Conservation (phyloP, 805 yeast species). For the Sugiyamaella chiloensis region DNA sequence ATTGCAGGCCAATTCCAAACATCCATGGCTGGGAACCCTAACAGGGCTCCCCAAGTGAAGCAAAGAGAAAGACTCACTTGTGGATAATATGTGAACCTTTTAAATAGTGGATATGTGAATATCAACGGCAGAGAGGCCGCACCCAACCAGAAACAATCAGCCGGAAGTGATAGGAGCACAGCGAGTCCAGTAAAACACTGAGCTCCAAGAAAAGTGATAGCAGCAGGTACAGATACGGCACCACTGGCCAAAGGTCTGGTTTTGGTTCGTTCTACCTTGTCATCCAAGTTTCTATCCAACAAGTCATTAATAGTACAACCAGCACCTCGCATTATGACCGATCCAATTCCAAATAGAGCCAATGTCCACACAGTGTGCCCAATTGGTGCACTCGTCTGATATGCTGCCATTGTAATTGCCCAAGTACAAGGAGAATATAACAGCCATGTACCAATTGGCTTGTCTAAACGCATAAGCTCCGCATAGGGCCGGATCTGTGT, state of each 20-base stretch:
- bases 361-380: conserved; percentile 58
- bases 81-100: conserved; percentile 93
- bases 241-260: conserved; percentile 94
- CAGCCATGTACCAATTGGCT: conserved; percentile 93
- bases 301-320: conserved; percentile 96
- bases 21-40: conserved; percentile 97
- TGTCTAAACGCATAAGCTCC: conserved; percentile 85
- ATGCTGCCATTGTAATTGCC: conserved; percentile 91
- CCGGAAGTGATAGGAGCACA: conserved; percentile 69
- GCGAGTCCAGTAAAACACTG: conserved; percentile 74
- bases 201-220: conserved; percentile 63
- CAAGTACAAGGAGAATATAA: conserved; percentile 83
- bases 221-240: conserved; percentile 66
- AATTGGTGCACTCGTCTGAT: conserved; percentile 60
- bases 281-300: conserved; percentile 77
- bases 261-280: conserved; percentile 80
- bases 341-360: conserved; percentile 74
- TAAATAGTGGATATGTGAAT: conserved; percentile 86
- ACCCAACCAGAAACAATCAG: conserved; percentile 78
- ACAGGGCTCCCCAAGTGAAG: conserved; percentile 90
- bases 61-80: conserved; percentile 78
- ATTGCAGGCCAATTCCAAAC: conserved; percentile 73
- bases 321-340: conserved; percentile 92
- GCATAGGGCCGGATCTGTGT: conserved; percentile 81
- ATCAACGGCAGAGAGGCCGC: conserved; percentile 77